phyloP scores from a whole-genome alignment of 345 rosid species.

The Salix udensis region DNA sequence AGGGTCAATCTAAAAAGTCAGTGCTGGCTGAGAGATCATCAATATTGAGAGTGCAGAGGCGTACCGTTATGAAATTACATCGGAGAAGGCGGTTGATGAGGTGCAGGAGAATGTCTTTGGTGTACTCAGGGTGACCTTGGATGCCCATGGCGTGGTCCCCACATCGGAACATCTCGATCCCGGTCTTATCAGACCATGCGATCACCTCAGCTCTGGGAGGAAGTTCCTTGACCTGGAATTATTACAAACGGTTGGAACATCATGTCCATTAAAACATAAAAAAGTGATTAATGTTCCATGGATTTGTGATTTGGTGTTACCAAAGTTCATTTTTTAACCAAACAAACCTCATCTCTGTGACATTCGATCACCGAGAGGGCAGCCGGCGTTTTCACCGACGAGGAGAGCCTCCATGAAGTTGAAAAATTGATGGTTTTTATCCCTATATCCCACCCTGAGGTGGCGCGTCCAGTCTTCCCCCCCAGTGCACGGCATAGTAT shows the following conservation, averaged over 20 bases:
- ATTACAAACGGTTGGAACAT: background rate
- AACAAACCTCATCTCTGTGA: constrained; percentile 65
- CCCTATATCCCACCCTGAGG: constrained; percentile 65
- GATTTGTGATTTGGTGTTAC: background rate
- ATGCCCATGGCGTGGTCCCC: constrained; percentile 72
- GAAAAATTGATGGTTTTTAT: constrained; percentile 42
- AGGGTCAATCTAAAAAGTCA: background rate
- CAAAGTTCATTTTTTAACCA: background rate
- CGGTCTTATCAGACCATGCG: constrained; percentile 49
- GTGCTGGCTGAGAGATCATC: background rate
- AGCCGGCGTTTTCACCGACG: constrained; percentile 38
- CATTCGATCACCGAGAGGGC: constrained; percentile 46
- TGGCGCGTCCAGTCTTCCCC: constrained; percentile 47
- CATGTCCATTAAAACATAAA: background rate
- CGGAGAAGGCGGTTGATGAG: constrained; percentile 45
- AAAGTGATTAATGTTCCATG: background rate
- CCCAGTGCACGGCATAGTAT: constrained; percentile 59
- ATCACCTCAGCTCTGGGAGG: constrained; percentile 51
- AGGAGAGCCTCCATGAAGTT: constrained; percentile 30
- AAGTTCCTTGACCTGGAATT: constrained; percentile 40
- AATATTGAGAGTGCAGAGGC: background rate
- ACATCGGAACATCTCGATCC: constrained; percentile 54
- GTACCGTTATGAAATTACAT: constrained; percentile 33
- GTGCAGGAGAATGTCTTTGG: constrained; percentile 51
- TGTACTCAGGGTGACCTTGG: constrained; percentile 79